Conservation (phyloP, 1,284 basidiomycete genomes). For the Mycosarcoma maydis region DNA sequence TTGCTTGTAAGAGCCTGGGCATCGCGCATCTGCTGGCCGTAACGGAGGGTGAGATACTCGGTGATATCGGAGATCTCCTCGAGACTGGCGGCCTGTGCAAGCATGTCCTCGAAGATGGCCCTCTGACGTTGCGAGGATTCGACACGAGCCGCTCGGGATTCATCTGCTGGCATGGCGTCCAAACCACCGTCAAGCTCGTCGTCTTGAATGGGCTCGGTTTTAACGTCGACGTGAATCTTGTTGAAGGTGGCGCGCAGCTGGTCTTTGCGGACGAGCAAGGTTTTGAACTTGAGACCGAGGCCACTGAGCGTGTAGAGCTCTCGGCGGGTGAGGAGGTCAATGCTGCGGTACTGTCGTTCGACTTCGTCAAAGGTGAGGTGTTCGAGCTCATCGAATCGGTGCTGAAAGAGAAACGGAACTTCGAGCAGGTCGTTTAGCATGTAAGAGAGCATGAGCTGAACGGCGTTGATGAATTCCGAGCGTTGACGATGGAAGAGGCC, state of each 20-base stretch:
- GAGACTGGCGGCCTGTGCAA: constrained; percentile 71
- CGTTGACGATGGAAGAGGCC: constrained; percentile 75
- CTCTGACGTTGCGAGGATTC: constrained; percentile 23
- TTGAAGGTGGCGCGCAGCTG: constrained; percentile 57
- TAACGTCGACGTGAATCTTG: constrained; percentile 70
- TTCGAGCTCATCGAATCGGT: constrained; percentile 89
- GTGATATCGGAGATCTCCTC: constrained; percentile 91
- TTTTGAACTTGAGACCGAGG: constrained; percentile 70
- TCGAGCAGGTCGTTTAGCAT: constrained; percentile 88
- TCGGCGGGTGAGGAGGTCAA: constrained; percentile 57
- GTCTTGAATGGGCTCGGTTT: constrained; percentile 75
- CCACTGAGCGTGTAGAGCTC: constrained; percentile 73
- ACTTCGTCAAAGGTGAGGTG: constrained; percentile 70
- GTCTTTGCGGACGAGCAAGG: constrained; percentile 58
- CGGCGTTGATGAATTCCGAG: constrained; percentile 79
- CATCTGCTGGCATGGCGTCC: constrained; percentile 4
- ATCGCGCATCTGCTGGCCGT: constrained; percentile 69
- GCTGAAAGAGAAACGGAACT: constrained; percentile 92
- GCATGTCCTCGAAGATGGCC: constrained; percentile 50
- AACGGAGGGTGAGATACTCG: constrained; percentile 89
- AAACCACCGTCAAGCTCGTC: constrained; percentile 74
- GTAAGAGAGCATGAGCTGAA: constrained; percentile 81
- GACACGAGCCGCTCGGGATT: constrained; percentile 1
- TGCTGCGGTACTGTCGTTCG: constrained; percentile 33
- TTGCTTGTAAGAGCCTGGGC: constrained; percentile 72